Conservation (phyloP, 1,284 basidiomycete genomes). For the Cutaneotrichosporon cavernicola region DNA sequence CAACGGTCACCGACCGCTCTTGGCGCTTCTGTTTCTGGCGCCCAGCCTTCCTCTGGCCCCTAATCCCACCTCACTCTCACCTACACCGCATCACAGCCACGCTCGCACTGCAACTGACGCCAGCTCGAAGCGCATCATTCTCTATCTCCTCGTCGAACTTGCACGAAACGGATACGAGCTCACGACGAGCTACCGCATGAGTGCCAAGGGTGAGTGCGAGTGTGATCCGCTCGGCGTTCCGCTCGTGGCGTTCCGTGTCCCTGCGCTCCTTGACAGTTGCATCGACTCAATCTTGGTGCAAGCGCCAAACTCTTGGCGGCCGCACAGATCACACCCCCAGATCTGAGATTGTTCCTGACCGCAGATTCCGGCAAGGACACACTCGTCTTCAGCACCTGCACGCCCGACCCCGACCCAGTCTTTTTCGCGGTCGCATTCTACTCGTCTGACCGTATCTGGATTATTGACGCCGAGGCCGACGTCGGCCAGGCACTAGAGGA, state of each 20-base stretch:
- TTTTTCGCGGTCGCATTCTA: slow-evolving; percentile 49
- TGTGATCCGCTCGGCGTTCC: neutral
- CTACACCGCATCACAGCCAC: neutral
- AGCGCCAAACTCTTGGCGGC: neutral
- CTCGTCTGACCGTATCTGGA: slow-evolving; percentile 46
- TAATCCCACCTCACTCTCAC: neutral
- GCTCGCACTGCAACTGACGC: neutral
- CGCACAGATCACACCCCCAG: neutral
- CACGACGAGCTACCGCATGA: slow-evolving; percentile 42
- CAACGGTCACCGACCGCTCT: neutral
- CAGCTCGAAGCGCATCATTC: slow-evolving; percentile 47
- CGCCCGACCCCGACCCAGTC: slow-evolving; percentile 47
- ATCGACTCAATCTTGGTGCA: neutral
- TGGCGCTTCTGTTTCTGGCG: neutral
- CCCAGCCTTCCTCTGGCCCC: neutral
- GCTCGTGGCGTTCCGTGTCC: neutral
- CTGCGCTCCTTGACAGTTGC: neutral
- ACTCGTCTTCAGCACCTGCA: slow-evolving; percentile 37
- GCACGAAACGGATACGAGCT: slow-evolving; percentile 42
- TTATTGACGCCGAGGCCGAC: slow-evolving; percentile 50
- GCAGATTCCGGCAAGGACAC: slow-evolving; percentile 49
- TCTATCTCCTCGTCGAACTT: slow-evolving; percentile 45
- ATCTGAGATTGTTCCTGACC: slow-evolving; percentile 11
- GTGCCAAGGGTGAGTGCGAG: slow-evolving; percentile 44
- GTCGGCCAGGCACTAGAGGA: slow-evolving; percentile 47